These are phyloP conservation scores for Erythrobasidium yunnanense DNA, from an alignment of 768 basidiomycete species.

Conservation along the genomic window DNA sequence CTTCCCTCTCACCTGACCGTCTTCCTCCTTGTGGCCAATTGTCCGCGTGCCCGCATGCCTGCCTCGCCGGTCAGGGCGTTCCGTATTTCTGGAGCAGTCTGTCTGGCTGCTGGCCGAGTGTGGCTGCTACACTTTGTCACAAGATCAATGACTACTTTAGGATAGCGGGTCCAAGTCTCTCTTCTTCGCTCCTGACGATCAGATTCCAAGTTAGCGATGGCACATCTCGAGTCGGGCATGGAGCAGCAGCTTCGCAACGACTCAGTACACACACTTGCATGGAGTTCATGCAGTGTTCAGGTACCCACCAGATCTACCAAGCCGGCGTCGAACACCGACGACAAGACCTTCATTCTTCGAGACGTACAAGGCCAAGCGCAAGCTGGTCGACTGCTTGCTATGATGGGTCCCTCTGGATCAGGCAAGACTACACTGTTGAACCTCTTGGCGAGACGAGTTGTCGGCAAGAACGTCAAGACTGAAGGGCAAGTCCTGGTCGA, in stretches of 20 bases:
- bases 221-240: not conserved
- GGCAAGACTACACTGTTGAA: constrained; percentile 44
- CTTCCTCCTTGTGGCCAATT: no score
- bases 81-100: no score
- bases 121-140: no score
- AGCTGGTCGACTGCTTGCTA: constrained; percentile 33
- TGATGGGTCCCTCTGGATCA: constrained; percentile 47
- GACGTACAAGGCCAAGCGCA: not conserved
- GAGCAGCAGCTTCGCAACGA: not conserved
- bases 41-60: no score
- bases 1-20: no score
- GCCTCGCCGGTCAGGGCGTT: no score
- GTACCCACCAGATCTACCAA: constrained; percentile 4
- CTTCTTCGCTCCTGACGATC: no score
- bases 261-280: not conserved
- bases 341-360: not conserved
- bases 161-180: no score
- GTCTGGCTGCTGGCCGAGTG: no score
- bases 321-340: not conserved
- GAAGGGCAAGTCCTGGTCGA: constrained; percentile 44
- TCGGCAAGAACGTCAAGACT: constrained; percentile 42
- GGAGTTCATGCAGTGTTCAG: not conserved
- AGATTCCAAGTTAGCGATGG: no score
- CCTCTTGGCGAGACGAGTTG: constrained; percentile 35
- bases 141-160: no score